phyloP scores from a whole-genome alignment of 345 rosid species.

The Arabis alpina region DNA sequence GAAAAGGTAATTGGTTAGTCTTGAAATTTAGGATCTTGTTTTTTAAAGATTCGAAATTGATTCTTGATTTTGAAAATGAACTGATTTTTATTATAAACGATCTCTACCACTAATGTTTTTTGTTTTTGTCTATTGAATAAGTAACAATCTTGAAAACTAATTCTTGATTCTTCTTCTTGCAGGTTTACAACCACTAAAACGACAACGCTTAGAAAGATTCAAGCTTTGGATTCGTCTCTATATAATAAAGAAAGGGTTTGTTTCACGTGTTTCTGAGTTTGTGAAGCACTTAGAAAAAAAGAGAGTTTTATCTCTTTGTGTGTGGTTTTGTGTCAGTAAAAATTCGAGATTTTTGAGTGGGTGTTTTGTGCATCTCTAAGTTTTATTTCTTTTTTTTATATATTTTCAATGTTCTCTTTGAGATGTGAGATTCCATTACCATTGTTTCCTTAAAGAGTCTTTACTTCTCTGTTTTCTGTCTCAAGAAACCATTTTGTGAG shows the following conservation, averaged over 20 bases:
- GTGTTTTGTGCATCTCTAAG: conserved; percentile 50
- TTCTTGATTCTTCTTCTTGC: conserved; percentile 42
- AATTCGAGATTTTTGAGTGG: conserved; percentile 63
- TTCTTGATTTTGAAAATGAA: neutral
- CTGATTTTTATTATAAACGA: neutral
- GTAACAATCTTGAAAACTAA: conserved; percentile 47
- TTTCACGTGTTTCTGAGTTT: conserved; percentile 46
- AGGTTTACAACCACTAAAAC: conserved; percentile 32
- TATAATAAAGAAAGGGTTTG: conserved; percentile 18
- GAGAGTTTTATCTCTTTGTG: conserved; percentile 36
- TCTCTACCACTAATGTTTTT: conserved; percentile 46
- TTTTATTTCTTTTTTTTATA: conserved; percentile 18
- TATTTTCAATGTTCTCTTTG: conserved; percentile 40
- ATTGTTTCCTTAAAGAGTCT: conserved; percentile 44
- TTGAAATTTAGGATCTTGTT: conserved; percentile 4
- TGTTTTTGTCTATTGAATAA: conserved; percentile 52
- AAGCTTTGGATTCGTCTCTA: conserved; percentile 43
- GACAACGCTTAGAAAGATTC: conserved; percentile 27
- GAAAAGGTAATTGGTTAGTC: conserved; percentile 8
- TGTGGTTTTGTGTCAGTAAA: conserved; percentile 54
- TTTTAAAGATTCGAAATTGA: conserved; percentile 23
- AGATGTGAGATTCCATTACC: conserved; percentile 46
- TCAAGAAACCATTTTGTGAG: conserved; percentile 33
- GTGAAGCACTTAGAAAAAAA: conserved; percentile 48
- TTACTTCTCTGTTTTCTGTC: conserved; percentile 42